Base-by-base conservation (phyloP, 2,329 filamentous ascomycete genomes). In the Trichoderma guizhouense region DNA sequence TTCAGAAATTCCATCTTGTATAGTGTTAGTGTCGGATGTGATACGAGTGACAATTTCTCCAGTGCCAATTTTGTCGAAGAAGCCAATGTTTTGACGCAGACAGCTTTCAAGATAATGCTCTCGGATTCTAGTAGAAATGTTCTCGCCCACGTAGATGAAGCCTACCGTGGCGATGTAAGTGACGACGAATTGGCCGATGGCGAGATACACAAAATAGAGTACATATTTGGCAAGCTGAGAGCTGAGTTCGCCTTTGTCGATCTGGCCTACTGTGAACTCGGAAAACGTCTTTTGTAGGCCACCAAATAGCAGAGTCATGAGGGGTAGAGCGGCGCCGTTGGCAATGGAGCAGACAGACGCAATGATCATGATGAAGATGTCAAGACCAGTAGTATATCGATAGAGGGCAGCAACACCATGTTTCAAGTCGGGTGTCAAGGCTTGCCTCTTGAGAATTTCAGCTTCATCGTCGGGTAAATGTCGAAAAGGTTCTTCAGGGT, bases 31-130 rank as follows among this genome's bases (percentile, higher is more conserved):
- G 80, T 98, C 95, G 12, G 95, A 92, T 0, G 95, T 98, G 76
- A 98, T 97, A 74, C 95, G 91, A 1, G 95, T 97, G 0, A 95
- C 97, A 73, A 98, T 93, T 82, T 98, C 96, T 72, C 95, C 95
- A 39, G 94, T 92, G 66, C 95, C 95, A 15, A 97, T 87, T 78
- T 96, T 96, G 81, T 98, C 96, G 82, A 97, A 97, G 81, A 93
- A 97, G 60, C 90, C 94, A 79, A 97, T 95, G 79, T 97, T 97
- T 80, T 97, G 94, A 73, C 90, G 89, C 84, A 97, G 84, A 78
- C 94, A 95, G 74, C 92, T 93, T 76, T 91, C 88, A 7, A 99
- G 88, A 77, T 98, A 98, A 76, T 93, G 88, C 79, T 93, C 89
- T 72, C 95, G 90, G 76, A 95, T 93, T 83, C 94, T 93, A 74